A percentile compares a stretch with the other conserved stretches of the same genome.
Evolutionary conservation across 1,284 basidiomycete genomes (phyloP).

Genomic region (Puccinia novopanici): DNA sequence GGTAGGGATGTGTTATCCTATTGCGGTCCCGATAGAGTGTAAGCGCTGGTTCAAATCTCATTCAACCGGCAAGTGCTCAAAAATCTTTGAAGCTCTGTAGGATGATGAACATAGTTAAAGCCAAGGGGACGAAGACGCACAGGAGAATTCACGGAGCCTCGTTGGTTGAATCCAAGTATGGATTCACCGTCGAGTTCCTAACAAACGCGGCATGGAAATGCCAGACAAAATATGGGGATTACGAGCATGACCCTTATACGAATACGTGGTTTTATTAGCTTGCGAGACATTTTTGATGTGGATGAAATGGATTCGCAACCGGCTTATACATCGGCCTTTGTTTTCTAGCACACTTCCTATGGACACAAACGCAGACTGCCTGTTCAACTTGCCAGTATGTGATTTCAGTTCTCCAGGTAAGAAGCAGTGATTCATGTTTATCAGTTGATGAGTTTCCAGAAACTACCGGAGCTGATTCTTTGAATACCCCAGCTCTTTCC

Average conservation of each 20-base stretch:
- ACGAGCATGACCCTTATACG: slow-evolving; percentile 44
- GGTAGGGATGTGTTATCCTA: slow-evolving; percentile 32
- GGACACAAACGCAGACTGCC: slow-evolving; percentile 45
- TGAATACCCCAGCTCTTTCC: slow-evolving; percentile 13
- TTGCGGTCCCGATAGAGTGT: slow-evolving; percentile 43
- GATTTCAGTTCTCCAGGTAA: slow-evolving; percentile 40
- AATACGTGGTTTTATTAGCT: slow-evolving; percentile 29
- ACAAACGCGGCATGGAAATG: slow-evolving; percentile 46
- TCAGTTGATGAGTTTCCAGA: background rate
- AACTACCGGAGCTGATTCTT: background rate
- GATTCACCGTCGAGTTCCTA: slow-evolving; percentile 37
- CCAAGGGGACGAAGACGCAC: slow-evolving; percentile 32
- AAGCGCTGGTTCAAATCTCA: background rate
- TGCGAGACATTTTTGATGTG: background rate
- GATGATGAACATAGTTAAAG: slow-evolving; percentile 50
- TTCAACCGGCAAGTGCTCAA: background rate
- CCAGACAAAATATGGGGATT: slow-evolving; percentile 43
- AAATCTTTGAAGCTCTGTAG: background rate
- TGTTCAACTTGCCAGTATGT: slow-evolving; percentile 50
- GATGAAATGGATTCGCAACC: background rate
- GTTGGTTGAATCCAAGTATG: slow-evolving; percentile 42
- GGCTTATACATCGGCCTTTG: background rate
- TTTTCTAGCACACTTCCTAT: slow-evolving; percentile 37
- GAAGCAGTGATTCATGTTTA: background rate
- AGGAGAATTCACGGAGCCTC: slow-evolving; percentile 36